Evolutionary conservation across 2,329 filamentous ascomycete species (phyloP).

Genomic region (Teratosphaeria viscida): DNA sequence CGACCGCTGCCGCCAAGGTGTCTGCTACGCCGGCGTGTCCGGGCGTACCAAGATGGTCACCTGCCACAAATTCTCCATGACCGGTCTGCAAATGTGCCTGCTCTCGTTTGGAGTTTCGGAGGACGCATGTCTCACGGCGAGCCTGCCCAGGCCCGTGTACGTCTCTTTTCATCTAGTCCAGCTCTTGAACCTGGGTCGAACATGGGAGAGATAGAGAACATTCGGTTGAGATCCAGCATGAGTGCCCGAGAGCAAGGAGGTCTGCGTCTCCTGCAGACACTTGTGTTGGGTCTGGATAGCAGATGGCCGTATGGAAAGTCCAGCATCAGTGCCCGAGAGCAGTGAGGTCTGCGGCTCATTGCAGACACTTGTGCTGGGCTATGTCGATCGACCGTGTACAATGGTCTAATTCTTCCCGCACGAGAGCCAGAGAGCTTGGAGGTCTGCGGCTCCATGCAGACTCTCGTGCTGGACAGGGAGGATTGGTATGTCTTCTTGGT

Average conservation of each 20-base stretch:
- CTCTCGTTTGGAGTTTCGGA: neutral
- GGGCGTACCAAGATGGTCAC: neutral
- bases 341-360: slow-evolving; percentile 2
- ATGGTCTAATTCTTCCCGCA: neutral
- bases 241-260: slow-evolving; percentile 1
- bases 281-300: neutral
- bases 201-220: neutral
- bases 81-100: neutral
- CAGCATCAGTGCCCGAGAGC: slow-evolving; percentile 1
- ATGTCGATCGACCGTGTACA: neutral
- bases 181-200: neutral
- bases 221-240: neutral
- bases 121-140: neutral
- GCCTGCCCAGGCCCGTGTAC: neutral
- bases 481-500: neutral
- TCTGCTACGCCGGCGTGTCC: no score
- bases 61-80: neutral
- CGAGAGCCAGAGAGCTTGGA: neutral
- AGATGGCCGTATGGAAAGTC: neutral
- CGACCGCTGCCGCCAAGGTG: no score
- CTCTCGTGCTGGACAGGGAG: neutral
- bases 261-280: slow-evolving; percentile 2
- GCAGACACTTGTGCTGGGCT: slow-evolving; percentile 1
- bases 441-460: slow-evolving; percentile 1
- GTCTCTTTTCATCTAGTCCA: neutral